Evolutionary conservation across 805 yeast genomes (phyloP), one percentile per base, ranked within the genome.

Genomic region (Sungouiella blattae): DNA sequence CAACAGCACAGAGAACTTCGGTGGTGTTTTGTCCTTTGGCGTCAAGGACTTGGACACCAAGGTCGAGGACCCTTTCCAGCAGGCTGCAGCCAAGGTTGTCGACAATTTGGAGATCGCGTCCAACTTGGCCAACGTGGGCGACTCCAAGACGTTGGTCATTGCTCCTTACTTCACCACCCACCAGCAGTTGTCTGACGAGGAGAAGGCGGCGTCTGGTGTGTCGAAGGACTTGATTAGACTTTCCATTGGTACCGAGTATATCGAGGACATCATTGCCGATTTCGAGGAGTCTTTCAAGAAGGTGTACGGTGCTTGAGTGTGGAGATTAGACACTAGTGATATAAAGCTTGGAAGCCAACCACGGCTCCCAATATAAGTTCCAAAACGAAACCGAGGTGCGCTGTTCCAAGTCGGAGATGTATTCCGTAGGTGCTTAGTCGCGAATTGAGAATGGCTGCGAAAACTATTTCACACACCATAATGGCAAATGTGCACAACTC

Each of bases 141-240:
- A 91, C 57, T 81, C 91, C 33, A 93, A 91, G 71, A 87, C 98
- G 29, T 75, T 91, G 58, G 95, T 91, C 39, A 91, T 91, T 62
- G 89, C 96, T 36, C 98, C 98, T 47, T 89, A 83, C 74, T 87
- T 77, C 65, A 93, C 98, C 26, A 91, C 98, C 17, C 98, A 91
- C 65, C 89, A 87, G 60, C 98, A 93, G 69, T 75, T 91, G 55
- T 62, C 69, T 27, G 87, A 85, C 30, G 84, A 80, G 46, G 97
- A 87, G 69, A 87, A 86, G 67, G 37, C 65, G 27, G 78, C 83
- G 11, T 73, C 94, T 32, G 97, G 97, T 64, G 97, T 91, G 39
- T 77, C 93, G 37, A 80, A 83, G 51, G 96, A 87, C 47, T 75
- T 87, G 55, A 79, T 91, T 52, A 82, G 98, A 88, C 51, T 49